Evolutionary conservation across 352 stramenopile genomes (phyloP).

Genomic region (Globisporangium paddicum): DNA sequence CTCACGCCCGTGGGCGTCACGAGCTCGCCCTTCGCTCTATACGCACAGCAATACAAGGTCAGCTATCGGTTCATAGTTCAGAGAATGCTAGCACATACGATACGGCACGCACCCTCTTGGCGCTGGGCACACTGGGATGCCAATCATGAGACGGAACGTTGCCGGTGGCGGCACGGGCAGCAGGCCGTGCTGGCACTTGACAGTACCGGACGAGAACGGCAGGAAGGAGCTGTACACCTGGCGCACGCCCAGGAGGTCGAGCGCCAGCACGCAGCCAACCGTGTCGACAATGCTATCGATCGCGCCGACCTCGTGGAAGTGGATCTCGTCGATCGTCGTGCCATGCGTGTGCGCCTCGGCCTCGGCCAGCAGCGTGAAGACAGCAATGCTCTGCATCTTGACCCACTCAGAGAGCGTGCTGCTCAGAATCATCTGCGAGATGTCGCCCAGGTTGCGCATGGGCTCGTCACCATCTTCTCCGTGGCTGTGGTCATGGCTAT

Average conservation of each 20-base stretch:
- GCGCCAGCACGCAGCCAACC: slow-evolving; percentile 91
- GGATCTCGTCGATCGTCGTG: slow-evolving; percentile 88
- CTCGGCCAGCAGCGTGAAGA: slow-evolving; percentile 91
- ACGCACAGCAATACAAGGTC: background rate
- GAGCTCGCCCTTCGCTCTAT: slow-evolving; percentile 85
- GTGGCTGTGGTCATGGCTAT: slow-evolving; percentile 35
- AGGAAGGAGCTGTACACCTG: slow-evolving; percentile 81
- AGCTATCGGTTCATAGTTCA: background rate
- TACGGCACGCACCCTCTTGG: slow-evolving; percentile 55
- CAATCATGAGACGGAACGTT: slow-evolving; percentile 93
- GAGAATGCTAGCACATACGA: background rate
- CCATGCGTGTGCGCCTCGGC: slow-evolving; percentile 94
- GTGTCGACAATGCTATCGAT: slow-evolving; percentile 98
- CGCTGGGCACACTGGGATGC: slow-evolving; percentile 90
- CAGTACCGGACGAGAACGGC: slow-evolving; percentile 90
- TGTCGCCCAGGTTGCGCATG: slow-evolving; percentile 91
- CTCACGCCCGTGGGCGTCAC: slow-evolving; percentile 96
- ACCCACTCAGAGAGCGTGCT: slow-evolving; percentile 85
- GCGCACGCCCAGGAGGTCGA: slow-evolving; percentile 90
- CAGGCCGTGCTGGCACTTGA: slow-evolving; percentile 94
- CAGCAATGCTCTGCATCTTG: slow-evolving; percentile 84
- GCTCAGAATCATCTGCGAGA: slow-evolving; percentile 79
- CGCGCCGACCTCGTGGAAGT: slow-evolving; percentile 98
- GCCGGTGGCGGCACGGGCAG: slow-evolving; percentile 94
- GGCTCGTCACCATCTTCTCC: slow-evolving; percentile 38